Percentiles rank a stretch among this genome's conserved stretches.
Evolutionary conservation across 73 alveolate genomes (phyloP).

Genomic region (Paramecium tetraurelia): DNA sequence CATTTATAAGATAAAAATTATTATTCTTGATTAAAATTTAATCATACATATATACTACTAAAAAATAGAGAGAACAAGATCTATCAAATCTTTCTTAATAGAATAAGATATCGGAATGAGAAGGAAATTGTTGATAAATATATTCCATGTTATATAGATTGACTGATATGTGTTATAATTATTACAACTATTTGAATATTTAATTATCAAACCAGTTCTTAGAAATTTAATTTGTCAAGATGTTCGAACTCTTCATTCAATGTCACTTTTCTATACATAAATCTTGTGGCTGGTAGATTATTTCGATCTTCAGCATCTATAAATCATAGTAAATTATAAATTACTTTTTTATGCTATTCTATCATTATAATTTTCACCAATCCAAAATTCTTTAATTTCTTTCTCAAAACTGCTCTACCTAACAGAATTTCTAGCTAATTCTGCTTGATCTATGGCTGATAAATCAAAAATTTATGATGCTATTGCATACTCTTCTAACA

Average conservation of each 20-base stretch:
- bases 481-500: conserved; percentile 70
- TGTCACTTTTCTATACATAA: conserved; percentile 35
- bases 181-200: neutral
- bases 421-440: conserved; percentile 79
- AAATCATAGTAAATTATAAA: neutral
- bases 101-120: no score
- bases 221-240: neutral
- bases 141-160: neutral
- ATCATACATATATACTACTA: no score
- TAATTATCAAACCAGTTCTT: neutral
- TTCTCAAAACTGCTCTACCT: conserved; percentile 73
- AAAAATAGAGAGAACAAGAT: no score
- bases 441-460: conserved; percentile 75
- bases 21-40: no score
- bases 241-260: conserved; percentile 47
- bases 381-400: conserved; percentile 65
- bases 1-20: no score
- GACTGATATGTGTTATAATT: neutral
- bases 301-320: conserved; percentile 19
- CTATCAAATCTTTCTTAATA: no score
- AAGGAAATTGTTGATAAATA: no score
- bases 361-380: conserved; percentile 52
- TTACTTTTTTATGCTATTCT: conserved; percentile 41
- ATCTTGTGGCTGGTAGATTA: conserved; percentile 20
- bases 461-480: conserved; percentile 74